These are phyloP conservation scores for Nigrospora sphaerica DNA, from an alignment of 2,329 filamentous ascomycete genomes.

Conservation along the genomic window DNA sequence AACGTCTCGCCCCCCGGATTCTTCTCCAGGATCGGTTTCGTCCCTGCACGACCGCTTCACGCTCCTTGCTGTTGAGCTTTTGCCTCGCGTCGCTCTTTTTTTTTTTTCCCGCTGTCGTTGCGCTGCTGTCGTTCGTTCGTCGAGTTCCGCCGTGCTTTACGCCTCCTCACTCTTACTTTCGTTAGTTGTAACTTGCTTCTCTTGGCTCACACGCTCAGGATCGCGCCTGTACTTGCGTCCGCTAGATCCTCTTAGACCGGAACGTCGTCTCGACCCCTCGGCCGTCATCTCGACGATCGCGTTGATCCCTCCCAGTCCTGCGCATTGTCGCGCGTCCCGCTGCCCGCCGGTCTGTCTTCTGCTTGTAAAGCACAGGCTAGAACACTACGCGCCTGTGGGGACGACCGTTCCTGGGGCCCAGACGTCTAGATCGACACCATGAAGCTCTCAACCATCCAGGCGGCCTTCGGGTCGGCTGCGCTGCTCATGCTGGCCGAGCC, in stretches of 20 bases:
- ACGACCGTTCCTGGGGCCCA: background rate
- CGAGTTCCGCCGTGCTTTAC: background rate
- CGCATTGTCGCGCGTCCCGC: background rate
- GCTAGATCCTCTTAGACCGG: background rate
- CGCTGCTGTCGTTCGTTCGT: background rate
- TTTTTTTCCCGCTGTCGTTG: background rate
- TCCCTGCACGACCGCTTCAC: background rate
- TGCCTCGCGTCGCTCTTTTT: background rate
- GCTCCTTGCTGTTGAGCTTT: background rate
- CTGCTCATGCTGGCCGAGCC: constrained; percentile 36
- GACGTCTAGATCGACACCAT: constrained; percentile 27
- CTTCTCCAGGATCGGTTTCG: too few species aligned
- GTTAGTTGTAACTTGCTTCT: background rate
- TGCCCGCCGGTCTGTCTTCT: background rate
- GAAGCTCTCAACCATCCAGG: constrained; percentile 44
- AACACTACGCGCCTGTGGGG: background rate
- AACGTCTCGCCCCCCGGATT: too few species aligned
- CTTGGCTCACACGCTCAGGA: background rate
- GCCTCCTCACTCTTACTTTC: background rate
- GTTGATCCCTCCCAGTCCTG: background rate
- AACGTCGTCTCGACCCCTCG: too few species aligned
- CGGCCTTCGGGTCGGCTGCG: constrained; percentile 41
- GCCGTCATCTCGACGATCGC: background rate
- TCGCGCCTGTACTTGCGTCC: background rate
- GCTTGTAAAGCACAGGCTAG: background rate